A percentile compares a stretch with the other conserved stretches of the same genome.
These are phyloP conservation scores for Rhizophagus sp. DNA, from an alignment of 192 early-diverging fungal species.

Conservation along the genomic window DNA sequence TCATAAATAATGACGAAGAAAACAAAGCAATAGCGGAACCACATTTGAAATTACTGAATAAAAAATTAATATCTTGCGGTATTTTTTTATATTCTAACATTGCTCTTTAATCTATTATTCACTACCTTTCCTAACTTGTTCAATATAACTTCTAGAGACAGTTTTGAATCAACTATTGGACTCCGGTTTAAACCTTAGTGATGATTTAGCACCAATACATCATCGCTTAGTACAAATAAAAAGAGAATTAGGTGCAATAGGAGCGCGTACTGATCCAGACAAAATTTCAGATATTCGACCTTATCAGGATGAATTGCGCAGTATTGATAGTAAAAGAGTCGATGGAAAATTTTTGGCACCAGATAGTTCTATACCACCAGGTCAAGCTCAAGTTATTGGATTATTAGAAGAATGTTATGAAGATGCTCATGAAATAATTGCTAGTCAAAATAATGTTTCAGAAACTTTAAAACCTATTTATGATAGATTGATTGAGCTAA, in stretches of 20 bases:
- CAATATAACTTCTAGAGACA: conserved; percentile 36
- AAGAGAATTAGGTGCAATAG: conserved; percentile 53
- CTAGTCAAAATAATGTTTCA: conserved; percentile 63
- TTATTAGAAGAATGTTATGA: conserved; percentile 83
- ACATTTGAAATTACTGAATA: conserved; percentile 44
- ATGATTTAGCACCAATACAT: conserved; percentile 74
- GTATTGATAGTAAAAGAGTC: conserved; percentile 75
- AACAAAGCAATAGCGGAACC: conserved; percentile 42
- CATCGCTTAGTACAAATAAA: conserved; percentile 70
- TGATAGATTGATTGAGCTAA: conserved; percentile 68
- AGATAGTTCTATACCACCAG: conserved; percentile 69
- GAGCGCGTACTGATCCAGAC: conserved; percentile 20
- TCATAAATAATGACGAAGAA: conserved; percentile 52
- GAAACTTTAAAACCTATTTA: conserved; percentile 60
- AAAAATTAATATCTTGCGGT: conserved; percentile 44
- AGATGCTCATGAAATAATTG: conserved; percentile 78
- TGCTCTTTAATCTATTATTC: neutral
- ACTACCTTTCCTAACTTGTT: neutral
- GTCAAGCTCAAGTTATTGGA: conserved; percentile 84
- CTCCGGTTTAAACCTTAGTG: conserved; percentile 62
- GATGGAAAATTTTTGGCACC: conserved; percentile 79
- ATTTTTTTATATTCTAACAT: conserved; percentile 17
- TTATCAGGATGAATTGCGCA: conserved; percentile 71
- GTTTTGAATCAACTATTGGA: conserved; percentile 53
- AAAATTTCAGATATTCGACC: conserved; percentile 42